Evolutionary conservation across 257 asterid species (phyloP).

Genomic region (Jaltomata sinuosa): DNA sequence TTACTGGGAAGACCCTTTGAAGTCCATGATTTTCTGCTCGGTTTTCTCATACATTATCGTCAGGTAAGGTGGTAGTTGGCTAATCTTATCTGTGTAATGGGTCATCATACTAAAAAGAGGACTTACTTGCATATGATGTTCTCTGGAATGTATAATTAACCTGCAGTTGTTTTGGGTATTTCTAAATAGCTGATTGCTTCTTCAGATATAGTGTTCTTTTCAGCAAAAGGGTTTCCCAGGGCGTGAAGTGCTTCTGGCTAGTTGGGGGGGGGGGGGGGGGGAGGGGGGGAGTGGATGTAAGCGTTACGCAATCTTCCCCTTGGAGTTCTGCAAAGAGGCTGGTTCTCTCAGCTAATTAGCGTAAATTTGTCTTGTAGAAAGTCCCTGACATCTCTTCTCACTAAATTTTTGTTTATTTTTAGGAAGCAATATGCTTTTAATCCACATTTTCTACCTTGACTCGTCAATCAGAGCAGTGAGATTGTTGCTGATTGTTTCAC

Average conservation of each 20-base stretch:
- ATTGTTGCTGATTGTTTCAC: background rate
- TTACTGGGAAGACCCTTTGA: slow-evolving; percentile 72
- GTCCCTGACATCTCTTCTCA: background rate
- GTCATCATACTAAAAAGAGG: background rate
- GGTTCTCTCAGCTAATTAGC: background rate
- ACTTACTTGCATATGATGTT: background rate
- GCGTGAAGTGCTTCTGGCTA: background rate
- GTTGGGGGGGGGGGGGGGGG: background rate
- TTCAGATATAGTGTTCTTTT: background rate
- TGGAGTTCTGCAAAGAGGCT: background rate
- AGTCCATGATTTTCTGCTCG: slow-evolving; percentile 52
- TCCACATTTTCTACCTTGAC: background rate
- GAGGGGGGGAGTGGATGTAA: background rate
- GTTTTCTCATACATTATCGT: slow-evolving; percentile 44
- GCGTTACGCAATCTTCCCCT: background rate
- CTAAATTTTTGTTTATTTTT: background rate
- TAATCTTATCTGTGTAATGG: background rate
- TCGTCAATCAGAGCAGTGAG: background rate
- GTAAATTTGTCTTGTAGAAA: background rate
- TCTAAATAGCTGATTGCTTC: background rate
- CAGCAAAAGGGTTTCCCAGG: background rate
- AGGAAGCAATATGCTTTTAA: background rate
- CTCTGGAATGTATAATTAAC: background rate
- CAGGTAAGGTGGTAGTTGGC: slow-evolving; percentile 36
- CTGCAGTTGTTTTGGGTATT: background rate